Base-by-base conservation (phyloP, 2,329 filamentous ascomycete species). In the Cladosporium cucumerinum region DNA sequence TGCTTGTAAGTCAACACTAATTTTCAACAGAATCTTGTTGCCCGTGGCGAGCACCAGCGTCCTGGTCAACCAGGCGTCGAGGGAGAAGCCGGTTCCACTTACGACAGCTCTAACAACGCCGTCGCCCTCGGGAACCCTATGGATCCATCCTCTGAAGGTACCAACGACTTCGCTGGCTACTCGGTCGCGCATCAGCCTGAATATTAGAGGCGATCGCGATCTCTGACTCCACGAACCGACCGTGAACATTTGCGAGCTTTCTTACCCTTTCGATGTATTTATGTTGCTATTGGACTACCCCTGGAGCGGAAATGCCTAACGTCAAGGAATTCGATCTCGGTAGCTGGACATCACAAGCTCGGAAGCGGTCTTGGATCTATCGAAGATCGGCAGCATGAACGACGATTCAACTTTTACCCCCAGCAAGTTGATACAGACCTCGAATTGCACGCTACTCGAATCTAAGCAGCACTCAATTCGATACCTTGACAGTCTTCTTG, bases 11-110 rank as follows among this genome's bases (percentile, higher is more conserved):
- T 5, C 39, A 21, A 23, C n/a, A 21, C 39, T 46, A 12, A 46
- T 10, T 23, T 10, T 46, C 0, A 7, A 82, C 81, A 94, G 89
- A 92, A 90, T 70, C 89, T 95, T 81, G 90, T 92, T 71, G 89
- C 90, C 78, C 84, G 89, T 71, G 87, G 87, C 63, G 84, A 86
- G 67, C 86, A 85, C 76, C 85, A 87, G 78, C 84, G 86, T 74
- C 83, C 78, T 68, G 78, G 76, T 69, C 75, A 75, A 67, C 69
- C 68, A 34, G 69, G 72, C 68, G 69, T 74, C 70, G 71, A 69
- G 61, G 67, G 65, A 32, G 57, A 60, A 54, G 39, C 55, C 21
- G 48, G 46, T 30, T 66, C 71, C 64, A 72, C 70, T 63, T 75
- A 72, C 65, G 74, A 77, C 68, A 70, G 72, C 70, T 70, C 76